phyloP scores from a whole-genome alignment of 1,284 basidiomycete species.

The Acaromyces ingoldii region DNA sequence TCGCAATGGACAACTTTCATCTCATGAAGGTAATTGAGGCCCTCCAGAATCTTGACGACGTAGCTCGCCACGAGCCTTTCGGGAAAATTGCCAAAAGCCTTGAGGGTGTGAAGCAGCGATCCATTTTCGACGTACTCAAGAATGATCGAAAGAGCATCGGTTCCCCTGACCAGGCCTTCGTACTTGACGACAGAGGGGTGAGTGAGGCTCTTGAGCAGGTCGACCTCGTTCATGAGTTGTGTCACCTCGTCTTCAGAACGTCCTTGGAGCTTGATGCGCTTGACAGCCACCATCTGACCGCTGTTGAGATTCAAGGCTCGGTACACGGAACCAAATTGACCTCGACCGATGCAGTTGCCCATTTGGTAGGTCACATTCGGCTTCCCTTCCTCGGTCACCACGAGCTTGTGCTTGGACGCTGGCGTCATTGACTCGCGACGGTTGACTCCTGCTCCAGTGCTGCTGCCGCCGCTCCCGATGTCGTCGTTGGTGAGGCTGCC shows the following conservation, averaged over 20 bases:
- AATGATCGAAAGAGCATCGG: slow-evolving; percentile 78
- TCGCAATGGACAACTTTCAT: slow-evolving; percentile 59
- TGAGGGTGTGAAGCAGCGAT: slow-evolving; percentile 80
- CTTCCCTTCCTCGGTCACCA: slow-evolving; percentile 75
- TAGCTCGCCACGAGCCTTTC: slow-evolving; percentile 82
- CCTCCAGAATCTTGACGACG: slow-evolving; percentile 87
- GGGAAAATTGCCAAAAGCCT: slow-evolving; percentile 83
- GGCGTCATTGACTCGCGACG: slow-evolving; percentile 4
- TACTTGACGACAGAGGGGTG: slow-evolving; percentile 95
- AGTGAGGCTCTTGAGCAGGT: slow-evolving; percentile 75
- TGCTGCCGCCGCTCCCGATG: background rate
- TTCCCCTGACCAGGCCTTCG: slow-evolving; percentile 86
- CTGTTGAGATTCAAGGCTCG: slow-evolving; percentile 78
- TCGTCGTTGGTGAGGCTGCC: slow-evolving; percentile 31
- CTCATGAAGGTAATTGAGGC: slow-evolving; percentile 78
- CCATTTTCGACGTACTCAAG: slow-evolving; percentile 95
- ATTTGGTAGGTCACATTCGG: slow-evolving; percentile 65
- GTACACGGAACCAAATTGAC: slow-evolving; percentile 93
- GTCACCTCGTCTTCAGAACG: slow-evolving; percentile 71
- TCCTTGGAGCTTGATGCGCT: slow-evolving; percentile 79
- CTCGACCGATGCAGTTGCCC: slow-evolving; percentile 82
- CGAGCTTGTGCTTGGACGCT: slow-evolving; percentile 61
- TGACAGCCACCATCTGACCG: slow-evolving; percentile 90
- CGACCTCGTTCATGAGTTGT: slow-evolving; percentile 84
- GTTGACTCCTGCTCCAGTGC: background rate